Evolutionary conservation across 2,329 filamentous ascomycete genomes (phyloP).

Genomic region (Fusarium multiceps): DNA sequence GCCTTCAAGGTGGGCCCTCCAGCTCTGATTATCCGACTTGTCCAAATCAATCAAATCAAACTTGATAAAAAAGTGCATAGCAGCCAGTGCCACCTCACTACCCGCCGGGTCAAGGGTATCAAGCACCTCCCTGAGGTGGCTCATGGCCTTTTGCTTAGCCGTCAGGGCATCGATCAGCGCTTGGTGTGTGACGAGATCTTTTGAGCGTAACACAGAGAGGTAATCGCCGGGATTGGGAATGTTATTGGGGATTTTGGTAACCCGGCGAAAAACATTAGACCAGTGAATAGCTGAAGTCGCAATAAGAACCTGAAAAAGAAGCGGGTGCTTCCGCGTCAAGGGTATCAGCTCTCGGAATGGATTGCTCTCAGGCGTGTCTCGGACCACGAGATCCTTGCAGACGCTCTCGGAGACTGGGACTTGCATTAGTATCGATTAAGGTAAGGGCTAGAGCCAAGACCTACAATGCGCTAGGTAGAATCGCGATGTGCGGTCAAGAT

Average conservation of each 20-base stretch:
- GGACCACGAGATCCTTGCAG: conserved; percentile 65
- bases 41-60: conserved; percentile 63
- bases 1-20: conserved; percentile 60
- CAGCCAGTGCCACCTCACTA: conserved; percentile 60
- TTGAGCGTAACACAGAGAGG: conserved; percentile 52
- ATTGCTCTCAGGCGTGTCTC: conserved; percentile 59
- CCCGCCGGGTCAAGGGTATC: conserved; percentile 54
- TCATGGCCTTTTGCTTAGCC: conserved; percentile 61
- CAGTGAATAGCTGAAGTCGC: conserved; percentile 63
- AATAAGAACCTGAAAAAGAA: conserved; percentile 61
- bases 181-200: conserved; percentile 52
- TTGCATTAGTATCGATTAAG: conserved; percentile 42
- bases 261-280: conserved; percentile 56
- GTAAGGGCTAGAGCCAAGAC: conserved; percentile 18
- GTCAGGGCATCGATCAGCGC: conserved; percentile 60
- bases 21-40: conserved; percentile 54
- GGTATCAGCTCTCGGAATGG: conserved; percentile 63
- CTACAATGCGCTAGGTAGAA: conserved; percentile 64
- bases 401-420: conserved; percentile 58
- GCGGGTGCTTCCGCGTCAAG: conserved; percentile 57
- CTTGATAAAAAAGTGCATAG: conserved; percentile 63
- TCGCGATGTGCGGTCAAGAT: conserved; percentile 59
- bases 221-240: conserved; percentile 53
- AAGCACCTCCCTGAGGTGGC: conserved; percentile 55
- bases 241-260: conserved; percentile 47